These are phyloP conservation scores for Globisporangium megalacanthum DNA, from an alignment of 352 stramenopile species.

Conservation along the genomic window DNA sequence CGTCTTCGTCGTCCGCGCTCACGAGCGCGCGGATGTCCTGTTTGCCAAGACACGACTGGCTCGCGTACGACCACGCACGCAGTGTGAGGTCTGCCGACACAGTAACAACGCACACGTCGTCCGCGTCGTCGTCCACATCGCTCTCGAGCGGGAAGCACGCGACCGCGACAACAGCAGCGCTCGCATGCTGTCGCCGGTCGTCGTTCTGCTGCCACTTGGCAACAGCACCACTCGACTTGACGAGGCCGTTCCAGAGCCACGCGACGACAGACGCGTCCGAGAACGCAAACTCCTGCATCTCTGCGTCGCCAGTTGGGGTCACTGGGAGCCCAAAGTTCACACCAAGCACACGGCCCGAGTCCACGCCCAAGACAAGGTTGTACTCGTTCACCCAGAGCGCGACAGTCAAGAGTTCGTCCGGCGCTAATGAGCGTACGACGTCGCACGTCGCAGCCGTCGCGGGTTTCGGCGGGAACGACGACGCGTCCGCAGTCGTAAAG, in stretches of 20 bases:
- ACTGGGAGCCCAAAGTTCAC: conserved; percentile 65
- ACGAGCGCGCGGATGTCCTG: conserved; percentile 46
- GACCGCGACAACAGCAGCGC: conserved; percentile 47
- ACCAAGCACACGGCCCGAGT: conserved; percentile 51
- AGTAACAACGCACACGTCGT: conserved; percentile 68
- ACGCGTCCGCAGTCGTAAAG: conserved; percentile 40
- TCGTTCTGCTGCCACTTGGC: conserved; percentile 30
- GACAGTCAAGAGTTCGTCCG: conserved; percentile 55
- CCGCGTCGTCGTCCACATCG: conserved; percentile 30
- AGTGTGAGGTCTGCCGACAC: conserved; percentile 65
- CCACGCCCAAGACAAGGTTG: conserved; percentile 61
- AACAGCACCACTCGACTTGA: conserved; percentile 28
- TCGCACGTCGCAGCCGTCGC: conserved; percentile 32
- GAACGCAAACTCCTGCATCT: conserved; percentile 66
- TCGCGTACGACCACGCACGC: conserved; percentile 60
- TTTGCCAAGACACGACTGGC: conserved; percentile 56
- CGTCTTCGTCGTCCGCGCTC: conserved; percentile 27
- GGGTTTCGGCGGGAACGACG: conserved; percentile 38
- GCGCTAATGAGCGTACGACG: conserved; percentile 37
- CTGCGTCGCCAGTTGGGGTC: conserved; percentile 14
- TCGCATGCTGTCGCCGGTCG: conserved; percentile 18
- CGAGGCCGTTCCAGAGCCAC: conserved; percentile 67
- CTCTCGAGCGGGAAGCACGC: conserved; percentile 56
- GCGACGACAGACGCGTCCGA: conserved; percentile 59
- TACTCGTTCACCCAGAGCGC: conserved; percentile 75